Conservation (phyloP, 2,329 filamentous ascomycete genomes). For the Aspergillus sp. region DNA sequence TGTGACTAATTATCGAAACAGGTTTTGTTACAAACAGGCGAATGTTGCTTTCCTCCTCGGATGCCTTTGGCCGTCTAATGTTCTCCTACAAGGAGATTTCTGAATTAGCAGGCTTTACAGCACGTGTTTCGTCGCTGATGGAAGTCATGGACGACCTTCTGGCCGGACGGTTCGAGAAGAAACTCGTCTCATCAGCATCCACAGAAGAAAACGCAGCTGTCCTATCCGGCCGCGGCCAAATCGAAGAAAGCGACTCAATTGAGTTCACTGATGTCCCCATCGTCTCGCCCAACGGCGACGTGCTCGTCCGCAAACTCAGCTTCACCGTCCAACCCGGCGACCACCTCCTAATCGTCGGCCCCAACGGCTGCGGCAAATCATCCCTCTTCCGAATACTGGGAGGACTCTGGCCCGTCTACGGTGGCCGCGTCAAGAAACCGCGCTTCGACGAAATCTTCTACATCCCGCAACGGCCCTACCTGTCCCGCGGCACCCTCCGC, state of each 20-base stretch:
- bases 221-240: constrained; percentile 74
- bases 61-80: constrained; percentile 94
- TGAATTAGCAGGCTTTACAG: constrained; percentile 92
- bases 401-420: constrained; percentile 96
- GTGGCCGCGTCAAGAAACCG: constrained; percentile 88
- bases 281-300: constrained; percentile 93
- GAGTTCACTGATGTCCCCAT: constrained; percentile 89
- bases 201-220: constrained; percentile 81
- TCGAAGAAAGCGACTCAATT: constrained; percentile 80
- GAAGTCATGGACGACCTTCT: constrained; percentile 95
- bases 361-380: constrained; percentile 96
- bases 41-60: constrained; percentile 88
- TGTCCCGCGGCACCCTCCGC: constrained; percentile 85
- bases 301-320: constrained; percentile 79
- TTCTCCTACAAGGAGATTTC: constrained; percentile 98
- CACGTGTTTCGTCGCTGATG: constrained; percentile 82
- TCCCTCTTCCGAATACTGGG: constrained; percentile 95
- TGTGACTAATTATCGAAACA: constrained; percentile 19
- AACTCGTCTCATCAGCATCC: constrained; percentile 83
- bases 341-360: constrained; percentile 90
- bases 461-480: constrained; percentile 92
- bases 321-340: constrained; percentile 85
- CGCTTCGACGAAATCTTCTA: constrained; percentile 95
- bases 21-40: constrained; percentile 92
- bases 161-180: constrained; percentile 90